phyloP scores from a whole-genome alignment of 306 rosid genomes.

The Quercus cerris region DNA sequence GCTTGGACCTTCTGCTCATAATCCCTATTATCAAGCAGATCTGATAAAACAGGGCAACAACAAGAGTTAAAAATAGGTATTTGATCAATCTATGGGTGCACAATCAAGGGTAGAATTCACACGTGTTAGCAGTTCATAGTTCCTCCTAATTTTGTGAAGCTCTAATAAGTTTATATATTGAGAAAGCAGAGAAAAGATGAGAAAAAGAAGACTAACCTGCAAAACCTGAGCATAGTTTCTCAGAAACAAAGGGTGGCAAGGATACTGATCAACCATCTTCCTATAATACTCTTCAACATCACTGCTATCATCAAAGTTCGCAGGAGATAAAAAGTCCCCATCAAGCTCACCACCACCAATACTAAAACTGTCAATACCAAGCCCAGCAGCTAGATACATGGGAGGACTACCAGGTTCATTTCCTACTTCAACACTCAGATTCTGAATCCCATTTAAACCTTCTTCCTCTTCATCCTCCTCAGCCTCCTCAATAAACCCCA shows the following conservation, averaged over 20 bases:
- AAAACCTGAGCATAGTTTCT: constrained; percentile 63
- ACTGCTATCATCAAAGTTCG: constrained; percentile 27
- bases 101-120: constrained; percentile 6
- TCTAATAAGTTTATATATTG: neutral
- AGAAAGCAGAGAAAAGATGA: neutral
- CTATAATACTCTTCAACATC: constrained; percentile 46
- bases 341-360: constrained; percentile 17
- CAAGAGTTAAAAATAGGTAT: neutral
- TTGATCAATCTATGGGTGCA: neutral
- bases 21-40: neutral
- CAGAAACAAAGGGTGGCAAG: constrained; percentile 61
- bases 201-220: constrained; percentile 42
- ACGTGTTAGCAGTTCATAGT: neutral
- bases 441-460: constrained; percentile 17
- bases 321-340: constrained; percentile 26
- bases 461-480: constrained; percentile 42
- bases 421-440: constrained; percentile 30
- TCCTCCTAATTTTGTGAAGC: neutral
- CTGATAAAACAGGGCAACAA: neutral
- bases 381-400: constrained; percentile 64
- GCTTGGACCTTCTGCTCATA: neutral
- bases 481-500: constrained; percentile 69
- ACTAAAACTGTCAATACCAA: constrained; percentile 44
- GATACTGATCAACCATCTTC: constrained; percentile 60
- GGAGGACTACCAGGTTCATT: constrained; percentile 54